Percentiles rank a stretch among this genome's conserved stretches.
Evolutionary conservation across 495 filamentous ascomycete species (phyloP).

Genomic region (Xylaria intraflava): DNA sequence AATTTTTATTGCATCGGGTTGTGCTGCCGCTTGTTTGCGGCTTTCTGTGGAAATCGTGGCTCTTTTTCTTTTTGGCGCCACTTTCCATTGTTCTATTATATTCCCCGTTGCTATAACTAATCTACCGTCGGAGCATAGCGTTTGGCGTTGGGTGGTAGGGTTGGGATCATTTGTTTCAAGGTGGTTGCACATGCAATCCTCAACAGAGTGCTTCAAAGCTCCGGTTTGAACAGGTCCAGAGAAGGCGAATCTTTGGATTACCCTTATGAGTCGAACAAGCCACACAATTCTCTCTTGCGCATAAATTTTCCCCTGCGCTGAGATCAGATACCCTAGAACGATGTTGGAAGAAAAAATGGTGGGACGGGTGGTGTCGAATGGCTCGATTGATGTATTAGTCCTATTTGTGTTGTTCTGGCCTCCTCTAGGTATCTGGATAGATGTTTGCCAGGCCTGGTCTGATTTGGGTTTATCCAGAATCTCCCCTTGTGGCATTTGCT

Average conservation of each 20-base stretch:
- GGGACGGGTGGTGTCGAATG: neutral
- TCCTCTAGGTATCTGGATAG: neutral
- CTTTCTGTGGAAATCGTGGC: constrained; percentile 1
- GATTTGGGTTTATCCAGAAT: neutral
- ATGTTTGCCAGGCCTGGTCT: neutral
- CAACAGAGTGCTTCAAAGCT: neutral
- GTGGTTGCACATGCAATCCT: constrained; percentile 7
- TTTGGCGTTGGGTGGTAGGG: constrained; percentile 10
- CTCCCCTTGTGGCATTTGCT: constrained; percentile 2
- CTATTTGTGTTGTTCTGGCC: neutral
- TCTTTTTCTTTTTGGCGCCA: neutral
- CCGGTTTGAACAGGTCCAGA: neutral
- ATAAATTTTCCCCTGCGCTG: neutral
- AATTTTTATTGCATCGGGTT: neutral
- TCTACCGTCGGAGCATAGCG: constrained; percentile 11
- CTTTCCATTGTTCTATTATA: constrained; percentile 9
- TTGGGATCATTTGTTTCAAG: constrained; percentile 3
- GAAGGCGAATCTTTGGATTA: neutral
- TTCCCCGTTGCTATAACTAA: neutral
- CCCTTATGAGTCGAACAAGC: neutral
- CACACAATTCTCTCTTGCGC: neutral
- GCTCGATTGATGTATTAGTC: neutral
- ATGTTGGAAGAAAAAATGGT: neutral
- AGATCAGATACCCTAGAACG: neutral
- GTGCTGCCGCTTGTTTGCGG: constrained; percentile 20